A percentile compares a stretch with the other conserved stretches of the same genome.
Evolutionary conservation across 352 stramenopile species (phyloP).

Genomic region (Phytophthora pseudosyringae): DNA sequence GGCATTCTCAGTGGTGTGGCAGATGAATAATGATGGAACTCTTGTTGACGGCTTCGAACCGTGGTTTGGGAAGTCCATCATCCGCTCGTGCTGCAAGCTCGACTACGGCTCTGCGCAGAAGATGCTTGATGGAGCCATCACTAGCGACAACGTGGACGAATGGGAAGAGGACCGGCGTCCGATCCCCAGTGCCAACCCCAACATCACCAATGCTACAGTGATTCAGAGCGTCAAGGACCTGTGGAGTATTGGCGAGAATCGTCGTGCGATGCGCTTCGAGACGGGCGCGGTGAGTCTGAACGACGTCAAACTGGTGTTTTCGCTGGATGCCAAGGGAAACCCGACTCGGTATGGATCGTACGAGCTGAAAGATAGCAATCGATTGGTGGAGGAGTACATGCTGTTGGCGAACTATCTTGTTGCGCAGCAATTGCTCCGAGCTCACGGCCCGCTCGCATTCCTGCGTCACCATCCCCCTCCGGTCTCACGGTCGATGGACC

Average conservation of each 20-base stretch:
- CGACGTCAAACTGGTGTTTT: slow-evolving; percentile 94
- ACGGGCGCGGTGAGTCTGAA: slow-evolving; percentile 94
- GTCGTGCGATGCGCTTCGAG: slow-evolving; percentile 87
- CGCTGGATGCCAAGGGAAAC: slow-evolving; percentile 92
- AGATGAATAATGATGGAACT: slow-evolving; percentile 96
- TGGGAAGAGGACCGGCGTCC: slow-evolving; percentile 65
- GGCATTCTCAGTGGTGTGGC: slow-evolving; percentile 96
- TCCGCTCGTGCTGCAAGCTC: slow-evolving; percentile 96
- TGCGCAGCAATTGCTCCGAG: slow-evolving; percentile 93
- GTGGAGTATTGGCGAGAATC: slow-evolving; percentile 66
- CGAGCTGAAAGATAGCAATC: slow-evolving; percentile 95
- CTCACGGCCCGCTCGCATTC: slow-evolving; percentile 87
- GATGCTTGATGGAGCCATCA: slow-evolving; percentile 94
- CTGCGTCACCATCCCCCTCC: slow-evolving; percentile 91
- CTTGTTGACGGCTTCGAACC: slow-evolving; percentile 87
- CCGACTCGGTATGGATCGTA: slow-evolving; percentile 90
- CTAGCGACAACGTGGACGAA: slow-evolving; percentile 68
- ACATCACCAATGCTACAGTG: slow-evolving; percentile 60
- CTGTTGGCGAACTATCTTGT: slow-evolving; percentile 98
- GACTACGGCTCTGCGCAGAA: slow-evolving; percentile 97
- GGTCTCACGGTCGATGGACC: slow-evolving; percentile 54
- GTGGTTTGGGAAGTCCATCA: slow-evolving; percentile 98
- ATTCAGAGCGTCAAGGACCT: slow-evolving; percentile 76
- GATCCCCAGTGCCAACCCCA: slow-evolving; percentile 46
- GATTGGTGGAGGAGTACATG: slow-evolving; percentile 98